Percentiles rank a stretch among this genome's conserved stretches.
Conservation (phyloP, 371 early-diverging fungal species). For the Chytridium lagenaria region DNA sequence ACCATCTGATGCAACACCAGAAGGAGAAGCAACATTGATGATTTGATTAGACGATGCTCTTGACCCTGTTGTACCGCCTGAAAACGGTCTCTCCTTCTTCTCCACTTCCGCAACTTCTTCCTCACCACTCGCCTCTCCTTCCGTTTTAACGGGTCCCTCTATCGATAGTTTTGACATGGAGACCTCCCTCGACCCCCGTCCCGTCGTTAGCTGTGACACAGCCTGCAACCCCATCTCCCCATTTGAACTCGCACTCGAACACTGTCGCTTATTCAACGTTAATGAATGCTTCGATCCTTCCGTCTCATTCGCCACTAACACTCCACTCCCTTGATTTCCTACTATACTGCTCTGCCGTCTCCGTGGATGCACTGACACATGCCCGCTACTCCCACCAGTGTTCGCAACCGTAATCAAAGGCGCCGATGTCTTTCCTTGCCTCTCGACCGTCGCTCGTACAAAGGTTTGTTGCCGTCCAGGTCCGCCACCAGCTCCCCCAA, state of each 20-base stretch:
- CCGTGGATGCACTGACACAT: background rate
- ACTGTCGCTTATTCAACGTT: background rate
- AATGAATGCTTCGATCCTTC: background rate
- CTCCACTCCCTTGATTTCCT: background rate
- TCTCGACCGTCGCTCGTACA: background rate
- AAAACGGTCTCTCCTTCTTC: no score
- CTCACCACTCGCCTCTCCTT: background rate
- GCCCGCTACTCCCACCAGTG: background rate
- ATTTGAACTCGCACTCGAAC: background rate
- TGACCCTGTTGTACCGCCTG: no score
- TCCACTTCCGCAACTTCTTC: background rate
- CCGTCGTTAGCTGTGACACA: no score
- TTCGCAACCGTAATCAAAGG: background rate
- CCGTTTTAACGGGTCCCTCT: background rate
- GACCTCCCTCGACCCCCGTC: no score
- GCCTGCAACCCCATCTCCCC: background rate
- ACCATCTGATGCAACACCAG: no score
- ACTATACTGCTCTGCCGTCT: conserved; percentile 4
- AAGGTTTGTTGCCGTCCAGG: conserved; percentile 2
- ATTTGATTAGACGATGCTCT: no score
- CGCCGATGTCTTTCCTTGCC: background rate
- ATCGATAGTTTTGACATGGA: no score
- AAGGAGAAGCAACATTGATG: no score
- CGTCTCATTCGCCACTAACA: background rate
- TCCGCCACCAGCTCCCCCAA: background rate